Conservation (phyloP, 202 grass and related monocot genomes). For the Cymbopogon flexuosus region DNA sequence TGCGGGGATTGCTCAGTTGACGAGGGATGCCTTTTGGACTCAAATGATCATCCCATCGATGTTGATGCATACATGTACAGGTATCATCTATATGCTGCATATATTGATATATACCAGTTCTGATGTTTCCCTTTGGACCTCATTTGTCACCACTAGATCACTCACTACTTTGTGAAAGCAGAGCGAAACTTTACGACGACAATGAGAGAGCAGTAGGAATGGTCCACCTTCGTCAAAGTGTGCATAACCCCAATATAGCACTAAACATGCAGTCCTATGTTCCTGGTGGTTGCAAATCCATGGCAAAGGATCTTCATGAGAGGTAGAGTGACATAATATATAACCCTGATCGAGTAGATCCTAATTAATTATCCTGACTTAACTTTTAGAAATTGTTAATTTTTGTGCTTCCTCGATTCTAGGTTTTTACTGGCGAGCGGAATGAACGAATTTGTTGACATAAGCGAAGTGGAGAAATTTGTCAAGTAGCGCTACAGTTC, state of each 20-base stretch:
- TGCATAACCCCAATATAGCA: slow-evolving; percentile 77
- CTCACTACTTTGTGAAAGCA: slow-evolving; percentile 16
- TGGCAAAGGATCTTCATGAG: slow-evolving; percentile 44
- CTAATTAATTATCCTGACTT: neutral
- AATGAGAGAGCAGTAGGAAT: slow-evolving; percentile 34
- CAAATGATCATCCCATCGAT: slow-evolving; percentile 52
- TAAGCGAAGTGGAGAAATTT: slow-evolving; percentile 50
- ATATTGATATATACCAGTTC: no score
- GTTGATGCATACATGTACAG: slow-evolving; percentile 90
- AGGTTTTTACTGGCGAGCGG: slow-evolving; percentile 57
- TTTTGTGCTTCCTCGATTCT: neutral
- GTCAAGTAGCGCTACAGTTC: slow-evolving; percentile 5
- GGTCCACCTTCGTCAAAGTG: slow-evolving; percentile 77
- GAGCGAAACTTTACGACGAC: slow-evolving; percentile 53
- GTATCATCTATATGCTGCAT: slow-evolving; percentile 23
- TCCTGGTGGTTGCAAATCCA: slow-evolving; percentile 56
- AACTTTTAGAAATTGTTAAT: neutral
- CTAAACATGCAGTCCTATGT: slow-evolving; percentile 60
- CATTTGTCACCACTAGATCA: no score
- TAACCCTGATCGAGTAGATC: neutral
- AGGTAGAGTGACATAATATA: neutral
- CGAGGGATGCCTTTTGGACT: slow-evolving; percentile 65
- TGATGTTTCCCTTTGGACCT: no score
- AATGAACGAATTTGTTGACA: slow-evolving; percentile 50
- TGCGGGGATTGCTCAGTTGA: slow-evolving; percentile 71